Evolutionary conservation across 148 eudicot genomes (phyloP).

Genomic region (Drosera capensis): DNA sequence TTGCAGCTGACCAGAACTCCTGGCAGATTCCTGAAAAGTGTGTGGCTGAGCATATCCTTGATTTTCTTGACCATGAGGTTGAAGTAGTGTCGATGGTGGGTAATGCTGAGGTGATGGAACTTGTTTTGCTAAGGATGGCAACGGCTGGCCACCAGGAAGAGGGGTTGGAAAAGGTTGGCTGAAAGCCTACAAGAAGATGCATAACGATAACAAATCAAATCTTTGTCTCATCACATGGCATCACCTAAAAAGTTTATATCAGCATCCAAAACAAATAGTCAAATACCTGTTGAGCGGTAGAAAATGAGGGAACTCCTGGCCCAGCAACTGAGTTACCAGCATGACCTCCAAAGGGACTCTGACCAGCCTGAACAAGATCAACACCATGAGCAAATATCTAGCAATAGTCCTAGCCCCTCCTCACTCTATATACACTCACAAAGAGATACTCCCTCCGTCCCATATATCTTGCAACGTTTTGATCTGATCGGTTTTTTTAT

Average conservation of each 20-base stretch:
- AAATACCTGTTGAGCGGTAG: constrained; percentile 31
- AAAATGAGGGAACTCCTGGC: constrained; percentile 27
- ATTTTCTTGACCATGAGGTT: constrained; percentile 19
- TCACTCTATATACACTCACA: no score
- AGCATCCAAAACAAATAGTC: neutral
- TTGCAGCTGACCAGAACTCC: constrained; percentile 35
- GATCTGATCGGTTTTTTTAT: no score
- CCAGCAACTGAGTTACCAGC: constrained; percentile 30
- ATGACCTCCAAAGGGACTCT: constrained; percentile 28
- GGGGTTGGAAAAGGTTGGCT: constrained; percentile 30
- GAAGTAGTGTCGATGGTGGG: constrained; percentile 33
- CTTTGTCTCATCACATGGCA: neutral
- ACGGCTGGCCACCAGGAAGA: constrained; percentile 25
- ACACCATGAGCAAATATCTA: constrained; percentile 1
- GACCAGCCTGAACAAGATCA: constrained; percentile 25
- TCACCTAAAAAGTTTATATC: neutral
- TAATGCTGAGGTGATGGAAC: constrained; percentile 44
- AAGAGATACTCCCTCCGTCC: no score
- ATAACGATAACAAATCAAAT: neutral
- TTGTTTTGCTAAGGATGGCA: constrained; percentile 44
- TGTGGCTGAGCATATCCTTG: constrained; percentile 29
- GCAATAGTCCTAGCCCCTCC: no score
- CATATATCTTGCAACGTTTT: no score
- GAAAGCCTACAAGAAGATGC: constrained; percentile 14
- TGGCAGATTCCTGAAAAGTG: constrained; percentile 18